Evolutionary conservation across 352 stramenopile genomes (phyloP), one percentile per base, ranked within the genome.

Genomic region (Blastocystis sp.): DNA sequence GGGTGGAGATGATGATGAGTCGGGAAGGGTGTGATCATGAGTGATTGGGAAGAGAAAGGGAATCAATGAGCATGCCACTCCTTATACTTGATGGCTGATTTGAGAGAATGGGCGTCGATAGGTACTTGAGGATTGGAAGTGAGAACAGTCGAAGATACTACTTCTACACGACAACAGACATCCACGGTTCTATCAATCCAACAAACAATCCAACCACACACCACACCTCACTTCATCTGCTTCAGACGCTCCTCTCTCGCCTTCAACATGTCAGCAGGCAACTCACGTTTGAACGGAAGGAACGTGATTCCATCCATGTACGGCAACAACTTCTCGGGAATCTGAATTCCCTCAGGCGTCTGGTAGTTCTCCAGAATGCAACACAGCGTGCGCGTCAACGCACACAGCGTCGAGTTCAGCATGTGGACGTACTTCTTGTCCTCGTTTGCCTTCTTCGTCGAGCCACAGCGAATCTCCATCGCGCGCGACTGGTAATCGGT

Each of bases 351-450:
- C 34, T 79, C 69, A 0, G 32, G 24, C 46, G 86, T 87, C 90
- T 99, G 96, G 90, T 93, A 97, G 89, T 97, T 99, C 90, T 99
- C 96, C 87, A 99, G 91, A 79, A 99, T 94, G 91, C 94, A 98
- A 89, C 95, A 99, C 79, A 99, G 96, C 34, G 95, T 97, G 71
- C 96, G 93, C 78, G 95, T 97, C 49, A 95, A 97, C 53, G 96
- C 96, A 88, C 94, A 98, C 16, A 99, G 90, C 51, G 96, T 99
- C 78, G 95, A 94, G 90, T 99, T 99, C 56, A 99, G 92, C 93
- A 99, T 94, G 89, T 96, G 92, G 87, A 94, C 92, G 86, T 95
- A 94, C 88, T 94, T 94, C 90, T 95, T 95, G 87, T 94, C 92
- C 54, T 91, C 91, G 87, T 95, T 89, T 88, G 94, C 93, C 79